These are phyloP conservation scores for Ambispora gerdemannii DNA, from an alignment of 192 early-diverging fungal genomes.

Conservation along the genomic window DNA sequence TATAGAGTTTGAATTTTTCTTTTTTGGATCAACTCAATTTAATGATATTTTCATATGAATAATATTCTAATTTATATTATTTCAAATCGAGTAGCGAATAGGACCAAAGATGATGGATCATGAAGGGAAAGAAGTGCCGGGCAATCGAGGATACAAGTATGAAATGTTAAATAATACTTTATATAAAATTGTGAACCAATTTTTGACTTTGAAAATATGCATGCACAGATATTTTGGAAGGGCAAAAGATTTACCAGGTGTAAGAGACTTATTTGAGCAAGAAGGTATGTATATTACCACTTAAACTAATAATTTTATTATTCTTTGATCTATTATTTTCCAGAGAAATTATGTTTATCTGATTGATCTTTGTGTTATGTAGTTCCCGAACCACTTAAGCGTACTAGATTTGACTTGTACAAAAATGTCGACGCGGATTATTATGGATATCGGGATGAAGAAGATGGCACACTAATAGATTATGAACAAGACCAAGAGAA, in stretches of 20 bases:
- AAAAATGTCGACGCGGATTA: slow-evolving; percentile 88
- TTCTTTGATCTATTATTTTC: not conserved
- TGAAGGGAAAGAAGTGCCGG: slow-evolving; percentile 87
- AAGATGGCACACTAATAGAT: slow-evolving; percentile 75
- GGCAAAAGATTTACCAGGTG: slow-evolving; percentile 89
- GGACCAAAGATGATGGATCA: slow-evolving; percentile 77
- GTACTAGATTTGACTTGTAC: slow-evolving; percentile 68
- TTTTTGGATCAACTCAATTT: not conserved
- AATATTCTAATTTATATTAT: not conserved
- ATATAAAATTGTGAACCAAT: not conserved
- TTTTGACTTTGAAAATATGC: not conserved
- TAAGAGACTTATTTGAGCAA: slow-evolving; percentile 86
- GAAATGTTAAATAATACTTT: slow-evolving; percentile 15
- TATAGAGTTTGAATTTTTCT: slow-evolving; percentile 59
- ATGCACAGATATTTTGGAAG: slow-evolving; percentile 85
- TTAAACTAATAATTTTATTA: too few species aligned
- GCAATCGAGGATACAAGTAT: slow-evolving; percentile 86
- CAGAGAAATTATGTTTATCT: not conserved
- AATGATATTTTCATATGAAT: not conserved
- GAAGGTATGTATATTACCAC: slow-evolving; percentile 48
- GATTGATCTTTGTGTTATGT: not conserved
- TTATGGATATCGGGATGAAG: slow-evolving; percentile 92
- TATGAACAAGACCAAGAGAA: slow-evolving; percentile 70
- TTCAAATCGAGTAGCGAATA: slow-evolving; percentile 47
- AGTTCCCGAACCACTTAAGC: slow-evolving; percentile 46